A percentile compares a stretch with the other conserved stretches of the same genome.
Conservation (phyloP, 2,329 filamentous ascomycete species). For the Lasiodiplodia theobromae region DNA sequence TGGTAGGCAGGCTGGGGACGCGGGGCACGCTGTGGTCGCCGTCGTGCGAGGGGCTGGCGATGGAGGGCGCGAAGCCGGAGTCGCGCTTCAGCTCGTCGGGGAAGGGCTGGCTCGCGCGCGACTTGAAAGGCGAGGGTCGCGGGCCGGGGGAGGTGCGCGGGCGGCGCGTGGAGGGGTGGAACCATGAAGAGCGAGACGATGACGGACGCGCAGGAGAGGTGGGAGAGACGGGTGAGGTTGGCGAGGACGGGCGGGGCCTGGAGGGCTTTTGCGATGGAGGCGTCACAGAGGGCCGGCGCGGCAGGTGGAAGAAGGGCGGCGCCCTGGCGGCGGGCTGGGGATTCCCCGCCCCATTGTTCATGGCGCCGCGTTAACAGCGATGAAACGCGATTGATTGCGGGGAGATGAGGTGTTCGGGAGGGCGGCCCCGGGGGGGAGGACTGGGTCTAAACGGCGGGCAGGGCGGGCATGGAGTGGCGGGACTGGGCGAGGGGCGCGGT, state of each 20-base stretch:
- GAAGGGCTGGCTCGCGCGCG: constrained; percentile 37
- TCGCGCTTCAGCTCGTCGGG: constrained; percentile 48
- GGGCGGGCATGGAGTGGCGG: constrained; percentile 10
- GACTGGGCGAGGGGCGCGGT: constrained; percentile 4
- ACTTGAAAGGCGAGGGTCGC: constrained; percentile 41
- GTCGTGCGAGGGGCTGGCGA: constrained; percentile 36
- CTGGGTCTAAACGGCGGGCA: constrained; percentile 11
- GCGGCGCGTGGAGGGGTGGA: constrained; percentile 43
- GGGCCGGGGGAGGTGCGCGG: constrained; percentile 48
- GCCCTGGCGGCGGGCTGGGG: neutral
- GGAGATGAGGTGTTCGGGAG: constrained; percentile 21
- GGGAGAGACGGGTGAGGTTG: constrained; percentile 10
- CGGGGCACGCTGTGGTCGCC: constrained; percentile 35
- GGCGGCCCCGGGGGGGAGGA: constrained; percentile 9
- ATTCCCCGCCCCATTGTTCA: constrained; percentile 22
- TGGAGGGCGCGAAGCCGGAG: constrained; percentile 49
- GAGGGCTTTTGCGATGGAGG: constrained; percentile 1
- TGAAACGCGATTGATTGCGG: constrained; percentile 29
- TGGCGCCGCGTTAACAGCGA: constrained; percentile 21
- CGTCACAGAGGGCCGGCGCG: constrained; percentile 16
- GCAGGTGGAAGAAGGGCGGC: constrained; percentile 13
- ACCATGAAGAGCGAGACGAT: constrained; percentile 34
- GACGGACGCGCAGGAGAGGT: constrained; percentile 23
- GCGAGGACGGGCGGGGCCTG: neutral
- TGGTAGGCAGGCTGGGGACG: constrained; percentile 53